Conservation (phyloP, 345 rosid genomes). For the Salix dunnii region DNA sequence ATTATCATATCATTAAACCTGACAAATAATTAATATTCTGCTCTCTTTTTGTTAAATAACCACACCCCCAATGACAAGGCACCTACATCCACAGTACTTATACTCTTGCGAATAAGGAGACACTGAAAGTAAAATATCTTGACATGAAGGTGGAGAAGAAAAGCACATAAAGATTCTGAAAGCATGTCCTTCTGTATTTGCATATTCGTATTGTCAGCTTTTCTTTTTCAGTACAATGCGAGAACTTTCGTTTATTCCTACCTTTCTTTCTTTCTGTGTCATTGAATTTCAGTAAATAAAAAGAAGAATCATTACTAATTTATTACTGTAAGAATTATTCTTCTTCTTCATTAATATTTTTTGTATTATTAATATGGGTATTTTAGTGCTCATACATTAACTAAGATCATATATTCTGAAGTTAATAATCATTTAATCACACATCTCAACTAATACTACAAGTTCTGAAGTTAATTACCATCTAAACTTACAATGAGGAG, state of each 20-base stretch:
- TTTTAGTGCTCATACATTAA: accelerated
- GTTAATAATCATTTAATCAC: no score
- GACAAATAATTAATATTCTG: slow-evolving; percentile 8
- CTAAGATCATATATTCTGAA: no score
- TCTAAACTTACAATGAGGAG: no score
- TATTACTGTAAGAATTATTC: background rate
- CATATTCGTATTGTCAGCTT: background rate
- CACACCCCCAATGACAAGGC: background rate
- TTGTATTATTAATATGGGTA: no score
- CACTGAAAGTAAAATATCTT: slow-evolving; percentile 1
- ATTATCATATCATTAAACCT: slow-evolving; percentile 12
- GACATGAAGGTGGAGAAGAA: slow-evolving; percentile 5
- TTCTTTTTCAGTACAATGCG: background rate
- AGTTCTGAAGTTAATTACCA: no score
- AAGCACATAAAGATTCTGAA: slow-evolving; percentile 4
- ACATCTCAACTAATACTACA: no score
- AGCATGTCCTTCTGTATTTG: slow-evolving; percentile 1
- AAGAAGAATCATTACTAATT: background rate
- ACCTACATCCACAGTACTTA: slow-evolving; percentile 3
- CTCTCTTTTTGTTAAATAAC: background rate
- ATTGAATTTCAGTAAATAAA: background rate
- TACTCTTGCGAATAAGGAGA: background rate
- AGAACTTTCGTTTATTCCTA: background rate
- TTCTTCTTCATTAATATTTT: no score
- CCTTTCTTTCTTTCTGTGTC: background rate